Evolutionary conservation across 140 eudicot species (phyloP).

Genomic region (Eryngium alpinum): DNA sequence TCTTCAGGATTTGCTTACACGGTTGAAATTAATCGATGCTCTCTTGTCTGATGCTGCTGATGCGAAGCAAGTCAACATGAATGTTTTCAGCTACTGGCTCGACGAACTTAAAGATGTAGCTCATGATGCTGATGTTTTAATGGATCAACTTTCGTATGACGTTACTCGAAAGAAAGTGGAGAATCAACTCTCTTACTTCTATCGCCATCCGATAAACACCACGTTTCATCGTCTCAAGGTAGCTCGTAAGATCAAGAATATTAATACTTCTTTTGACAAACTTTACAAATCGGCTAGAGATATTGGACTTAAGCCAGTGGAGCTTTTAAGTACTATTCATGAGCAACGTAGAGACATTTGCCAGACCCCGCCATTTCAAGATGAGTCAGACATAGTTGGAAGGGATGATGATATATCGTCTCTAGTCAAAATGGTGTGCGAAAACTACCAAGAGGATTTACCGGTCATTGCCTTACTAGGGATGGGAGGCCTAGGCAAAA

Average conservation of each 20-base stretch:
- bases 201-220: neutral
- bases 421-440: neutral
- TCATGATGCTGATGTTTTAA: neutral
- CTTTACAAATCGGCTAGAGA: neutral
- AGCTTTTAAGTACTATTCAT: neutral
- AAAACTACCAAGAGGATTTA: neutral
- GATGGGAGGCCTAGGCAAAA: conserved; percentile 5
- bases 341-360: neutral
- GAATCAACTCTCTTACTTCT: neutral
- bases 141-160: neutral
- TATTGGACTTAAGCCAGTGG: neutral
- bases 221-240: neutral
- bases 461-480: neutral
- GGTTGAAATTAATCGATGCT: neutral
- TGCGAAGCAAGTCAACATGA: neutral
- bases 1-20: neutral
- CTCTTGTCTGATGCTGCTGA: conserved; percentile 11
- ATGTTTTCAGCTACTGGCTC: neutral
- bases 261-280: neutral
- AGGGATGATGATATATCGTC: neutral
- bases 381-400: neutral
- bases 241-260: neutral
- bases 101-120: neutral
- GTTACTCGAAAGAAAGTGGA: neutral
- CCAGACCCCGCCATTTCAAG: neutral